Evolutionary conservation across 2,329 filamentous ascomycete species (phyloP).

Genomic region (Colletotrichum neosansevieriae): DNA sequence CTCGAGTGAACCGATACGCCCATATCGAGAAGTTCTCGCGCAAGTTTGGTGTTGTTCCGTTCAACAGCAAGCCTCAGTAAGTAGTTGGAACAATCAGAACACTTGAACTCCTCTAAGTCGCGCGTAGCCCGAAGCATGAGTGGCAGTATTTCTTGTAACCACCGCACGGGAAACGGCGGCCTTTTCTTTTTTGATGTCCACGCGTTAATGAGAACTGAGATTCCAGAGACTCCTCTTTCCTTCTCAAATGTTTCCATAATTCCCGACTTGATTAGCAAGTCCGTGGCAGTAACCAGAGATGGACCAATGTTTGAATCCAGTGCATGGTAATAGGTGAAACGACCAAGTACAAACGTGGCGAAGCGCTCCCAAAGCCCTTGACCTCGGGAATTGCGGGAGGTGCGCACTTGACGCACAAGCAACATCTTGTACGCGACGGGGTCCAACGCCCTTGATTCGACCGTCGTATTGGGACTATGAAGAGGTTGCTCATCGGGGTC

Average conservation of each 20-base stretch:
- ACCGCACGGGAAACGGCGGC: no score
- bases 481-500: conserved; percentile 38
- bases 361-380: conserved; percentile 36
- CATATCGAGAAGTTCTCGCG: background rate
- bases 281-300: conserved; percentile 5
- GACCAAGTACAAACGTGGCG: background rate
- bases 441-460: background rate
- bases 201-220: no score
- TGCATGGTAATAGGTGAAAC: no score
- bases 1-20: conserved; percentile 5
- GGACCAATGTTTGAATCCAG: background rate
- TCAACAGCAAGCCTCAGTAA: background rate
- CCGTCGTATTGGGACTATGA: background rate
- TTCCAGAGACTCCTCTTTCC: no score
- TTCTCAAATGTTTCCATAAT: no score
- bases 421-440: background rate
- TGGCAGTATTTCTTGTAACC: no score
- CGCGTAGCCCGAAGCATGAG: no score
- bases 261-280: no score
- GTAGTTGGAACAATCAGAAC: background rate
- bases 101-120: background rate
- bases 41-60: background rate
- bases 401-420: background rate
- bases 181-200: no score
- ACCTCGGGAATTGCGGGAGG: background rate